These are phyloP conservation scores for Casuarina glauca DNA, from an alignment of 306 rosid genomes.

Conservation along the genomic window DNA sequence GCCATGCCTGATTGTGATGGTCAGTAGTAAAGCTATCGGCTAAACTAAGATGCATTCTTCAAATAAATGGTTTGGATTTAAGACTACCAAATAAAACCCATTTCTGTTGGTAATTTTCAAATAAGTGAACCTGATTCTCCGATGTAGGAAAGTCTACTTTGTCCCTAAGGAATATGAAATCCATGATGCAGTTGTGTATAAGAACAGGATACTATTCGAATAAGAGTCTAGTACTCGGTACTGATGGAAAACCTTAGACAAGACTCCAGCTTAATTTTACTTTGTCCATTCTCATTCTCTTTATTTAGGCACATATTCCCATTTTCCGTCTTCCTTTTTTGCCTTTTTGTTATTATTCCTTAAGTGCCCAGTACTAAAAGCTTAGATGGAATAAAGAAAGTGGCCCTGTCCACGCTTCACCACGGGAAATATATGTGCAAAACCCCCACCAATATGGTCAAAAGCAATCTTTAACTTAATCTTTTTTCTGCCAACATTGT, in stretches of 20 bases:
- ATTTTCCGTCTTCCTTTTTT: background rate
- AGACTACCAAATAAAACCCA: too few species aligned
- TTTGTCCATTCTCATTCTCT: background rate
- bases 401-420: background rate
- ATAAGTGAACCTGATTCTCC: too few species aligned
- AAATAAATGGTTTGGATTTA: background rate
- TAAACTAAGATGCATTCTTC: background rate
- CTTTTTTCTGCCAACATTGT: background rate
- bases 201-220: too few species aligned
- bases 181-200: too few species aligned
- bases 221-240: background rate
- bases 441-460: background rate
- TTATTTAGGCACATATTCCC: background rate
- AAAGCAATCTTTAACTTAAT: background rate
- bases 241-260: background rate
- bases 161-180: too few species aligned
- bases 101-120: too few species aligned
- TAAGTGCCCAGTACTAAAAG: background rate
- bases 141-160: too few species aligned
- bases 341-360: background rate
- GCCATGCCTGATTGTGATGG: background rate
- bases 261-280: background rate
- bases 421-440: background rate
- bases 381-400: background rate
- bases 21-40: background rate